phyloP scores from a whole-genome alignment of 169 alveolate genomes.

The Eimeria praecox region DNA sequence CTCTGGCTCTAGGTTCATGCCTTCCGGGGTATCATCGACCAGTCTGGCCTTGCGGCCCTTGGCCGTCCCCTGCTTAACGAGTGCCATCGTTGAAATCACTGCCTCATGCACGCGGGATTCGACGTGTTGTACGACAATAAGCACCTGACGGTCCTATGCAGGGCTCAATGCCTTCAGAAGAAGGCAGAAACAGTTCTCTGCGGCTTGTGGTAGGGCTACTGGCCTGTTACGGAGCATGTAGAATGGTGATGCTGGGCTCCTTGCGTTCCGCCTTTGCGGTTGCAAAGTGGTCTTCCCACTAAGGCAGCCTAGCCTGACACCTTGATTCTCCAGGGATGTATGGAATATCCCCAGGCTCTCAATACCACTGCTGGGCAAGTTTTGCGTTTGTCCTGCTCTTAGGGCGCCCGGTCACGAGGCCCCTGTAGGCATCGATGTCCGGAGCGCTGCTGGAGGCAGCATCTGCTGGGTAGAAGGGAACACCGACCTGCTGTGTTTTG shows the following conservation, averaged over 20 bases:
- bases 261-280: background rate
- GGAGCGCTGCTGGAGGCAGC: background rate
- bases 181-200: background rate
- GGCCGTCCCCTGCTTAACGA: constrained; percentile 61
- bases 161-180: background rate
- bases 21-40: constrained; percentile 42
- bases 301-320: background rate
- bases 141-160: background rate
- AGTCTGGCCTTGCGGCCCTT: constrained; percentile 41
- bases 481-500: background rate
- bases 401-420: constrained; percentile 12
- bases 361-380: constrained; percentile 15
- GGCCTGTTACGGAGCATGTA: background rate
- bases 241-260: background rate
- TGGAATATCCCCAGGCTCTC: background rate
- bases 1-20: constrained; percentile 82
- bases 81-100: constrained; percentile 22
- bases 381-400: constrained; percentile 12
- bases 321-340: background rate
- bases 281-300: background rate
- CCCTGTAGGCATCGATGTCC: constrained; percentile 61
- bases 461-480: constrained; percentile 26
- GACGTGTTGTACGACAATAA: background rate
- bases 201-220: background rate
- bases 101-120: constrained; percentile 1